A percentile compares a stretch with the other conserved stretches of the same genome.
These are phyloP conservation scores for Cyclotella distinguenda DNA, from an alignment of 108 stramenopile species.

Conservation along the genomic window DNA sequence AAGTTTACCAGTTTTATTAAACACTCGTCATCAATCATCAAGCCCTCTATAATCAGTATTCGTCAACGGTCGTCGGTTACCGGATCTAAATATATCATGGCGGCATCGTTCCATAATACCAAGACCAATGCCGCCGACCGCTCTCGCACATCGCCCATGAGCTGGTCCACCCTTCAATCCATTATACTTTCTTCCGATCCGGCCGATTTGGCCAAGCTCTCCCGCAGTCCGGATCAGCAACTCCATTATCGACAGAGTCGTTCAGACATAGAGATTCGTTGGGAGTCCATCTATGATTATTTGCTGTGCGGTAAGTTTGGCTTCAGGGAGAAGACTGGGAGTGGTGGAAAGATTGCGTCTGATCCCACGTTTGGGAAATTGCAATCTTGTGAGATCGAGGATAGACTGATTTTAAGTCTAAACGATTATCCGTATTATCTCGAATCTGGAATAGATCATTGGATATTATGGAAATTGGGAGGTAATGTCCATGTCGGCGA, in stretches of 20 bases:
- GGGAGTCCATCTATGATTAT: constrained; percentile 65
- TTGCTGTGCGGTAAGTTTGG: constrained; percentile 72
- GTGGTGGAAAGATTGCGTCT: constrained; percentile 15
- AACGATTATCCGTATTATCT: constrained; percentile 53
- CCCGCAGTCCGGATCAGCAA: constrained; percentile 56
- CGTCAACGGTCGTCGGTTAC: too few species aligned
- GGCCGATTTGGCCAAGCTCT: constrained; percentile 50
- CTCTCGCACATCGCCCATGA: constrained; percentile 15
- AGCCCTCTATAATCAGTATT: too few species aligned
- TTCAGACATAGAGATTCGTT: constrained; percentile 45
- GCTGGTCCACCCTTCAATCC: constrained; percentile 28
- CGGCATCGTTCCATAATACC: neutral
- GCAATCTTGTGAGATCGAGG: neutral
- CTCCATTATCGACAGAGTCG: constrained; percentile 46
- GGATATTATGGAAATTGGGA: constrained; percentile 50
- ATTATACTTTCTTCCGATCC: constrained; percentile 33
- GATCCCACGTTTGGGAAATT: constrained; percentile 28
- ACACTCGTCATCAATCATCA: too few species aligned
- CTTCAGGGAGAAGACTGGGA: constrained; percentile 11
- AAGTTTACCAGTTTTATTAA: too few species aligned
- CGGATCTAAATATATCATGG: too few species aligned
- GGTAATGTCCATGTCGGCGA: constrained; percentile 27
- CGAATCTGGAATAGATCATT: constrained; percentile 40
- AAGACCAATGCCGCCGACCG: constrained; percentile 10
- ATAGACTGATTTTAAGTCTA: constrained; percentile 12